phyloP scores from a whole-genome alignment of 1,139 yeast species.

The Lodderomyces parapsilosis region DNA sequence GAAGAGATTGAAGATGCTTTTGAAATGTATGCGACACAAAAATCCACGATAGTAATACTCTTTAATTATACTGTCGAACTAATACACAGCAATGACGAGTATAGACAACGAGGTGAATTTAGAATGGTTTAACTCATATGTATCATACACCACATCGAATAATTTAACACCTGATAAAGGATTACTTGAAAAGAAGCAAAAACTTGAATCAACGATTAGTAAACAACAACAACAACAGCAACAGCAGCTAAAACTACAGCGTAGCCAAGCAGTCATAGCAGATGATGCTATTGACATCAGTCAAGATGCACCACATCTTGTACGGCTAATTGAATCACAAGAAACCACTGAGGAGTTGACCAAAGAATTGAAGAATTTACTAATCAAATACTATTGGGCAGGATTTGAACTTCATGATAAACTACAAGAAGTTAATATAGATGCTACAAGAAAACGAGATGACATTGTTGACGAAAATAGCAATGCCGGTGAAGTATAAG shows the following conservation, averaged over 20 bases:
- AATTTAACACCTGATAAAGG: conserved; percentile 6
- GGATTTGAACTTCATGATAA: conserved; percentile 28
- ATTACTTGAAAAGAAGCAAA: not conserved
- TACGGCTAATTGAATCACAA: conserved; percentile 16
- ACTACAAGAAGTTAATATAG: conserved; percentile 1
- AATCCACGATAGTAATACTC: too few relatives aligned
- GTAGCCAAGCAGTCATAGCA: not conserved
- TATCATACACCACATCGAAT: conserved; percentile 8
- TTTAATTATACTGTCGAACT: too few relatives aligned
- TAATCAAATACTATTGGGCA: conserved; percentile 35
- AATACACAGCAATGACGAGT: not conserved
- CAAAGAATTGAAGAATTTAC: conserved; percentile 23
- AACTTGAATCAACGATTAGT: not conserved
- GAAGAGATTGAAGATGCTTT: too few relatives aligned
- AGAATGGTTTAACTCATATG: conserved; percentile 11
- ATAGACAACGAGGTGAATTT: conserved; percentile 5
- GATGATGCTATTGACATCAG: conserved; percentile 1
- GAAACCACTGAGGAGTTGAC: conserved; percentile 17
- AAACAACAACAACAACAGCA: not conserved
- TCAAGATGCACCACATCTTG: conserved; percentile 16
- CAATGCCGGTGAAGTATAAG: not conserved
- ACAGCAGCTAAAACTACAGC: not conserved
- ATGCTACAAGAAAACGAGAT: not conserved
- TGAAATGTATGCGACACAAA: too few relatives aligned
- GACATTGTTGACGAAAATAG: not conserved